Evolutionary conservation across 768 basidiomycete genomes (phyloP), one percentile per base, ranked within the genome.

Genomic region (Leccinum boreale): DNA sequence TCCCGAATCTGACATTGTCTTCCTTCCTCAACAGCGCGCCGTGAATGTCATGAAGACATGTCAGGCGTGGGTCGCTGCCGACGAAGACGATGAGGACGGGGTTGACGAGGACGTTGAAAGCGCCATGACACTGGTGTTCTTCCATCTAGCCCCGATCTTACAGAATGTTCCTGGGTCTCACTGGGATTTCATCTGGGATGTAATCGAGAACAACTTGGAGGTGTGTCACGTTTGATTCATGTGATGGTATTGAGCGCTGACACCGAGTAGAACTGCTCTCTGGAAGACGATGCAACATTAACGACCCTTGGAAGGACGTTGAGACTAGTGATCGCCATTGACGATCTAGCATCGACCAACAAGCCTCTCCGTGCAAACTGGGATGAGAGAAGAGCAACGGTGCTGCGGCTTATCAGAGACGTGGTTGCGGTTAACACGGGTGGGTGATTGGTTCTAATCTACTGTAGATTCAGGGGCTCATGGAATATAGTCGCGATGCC

Each of bases 171-270:
- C 85, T 14, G 97, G 96, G 0, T 76, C 81, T 1, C 97, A 98
- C 71, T 99, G 97, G 97, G 90, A 92, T 50, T 82, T 94, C 33
- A 84, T 94, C 5, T 95, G 92, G 69, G 94, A 98, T 67, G 72
- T 98, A 15, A 67, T 96, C 12, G 94, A 96, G 71, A 89, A 79
- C 58, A 92, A 90, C 65, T 77, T 98, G 3, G 95, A 98, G 82
- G 93, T 93, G 56, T 46, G 80, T 65, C 15, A 24, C 15, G 6
- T 28, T 35, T 55, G 6, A 17, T 26, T 24, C 52, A 1, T 8
- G 24, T 17, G 14, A 29, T 31, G 26, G 55, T 52, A 19, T 1
- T 9, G 5, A 35, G n/a, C n/a, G 33, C 6, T 61, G 45, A 67
- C n/a, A 8, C 47, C 2, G 14, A 19, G n/a, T 36, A 92, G 92